Base-by-base conservation (phyloP, 75 land plant genomes). In the Sequoia sempervirens region DNA sequence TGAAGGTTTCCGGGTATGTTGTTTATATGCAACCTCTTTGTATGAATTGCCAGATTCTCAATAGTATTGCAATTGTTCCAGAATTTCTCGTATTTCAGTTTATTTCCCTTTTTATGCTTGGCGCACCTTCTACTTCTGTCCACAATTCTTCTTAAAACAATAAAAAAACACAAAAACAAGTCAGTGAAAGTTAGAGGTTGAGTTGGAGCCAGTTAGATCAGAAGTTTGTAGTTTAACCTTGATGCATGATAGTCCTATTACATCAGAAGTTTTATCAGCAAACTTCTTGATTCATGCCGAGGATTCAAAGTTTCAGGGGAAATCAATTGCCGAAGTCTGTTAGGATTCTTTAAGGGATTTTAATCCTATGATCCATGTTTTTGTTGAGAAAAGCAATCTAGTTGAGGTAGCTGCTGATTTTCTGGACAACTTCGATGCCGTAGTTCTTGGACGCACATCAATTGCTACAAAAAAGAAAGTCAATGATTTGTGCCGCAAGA, bases 351-450 rank as follows among this genome's bases (percentile, higher is more conserved):
- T 97, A 83, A 91, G 89, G 82, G 98, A 97, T 79, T 97, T 93
- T 84, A 97, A 97, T 85, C 96, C 97, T 3, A 97, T 95, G 98
- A n/a, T n/a, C n/a, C n/a, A n/a, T n/a, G n/a, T n/a, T n/a, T n/a
- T n/a, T n/a, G n/a, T n/a, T n/a, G n/a, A n/a, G n/a, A n/a, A n/a
- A n/a, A n/a, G 97, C 78, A 84, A 88, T 66, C 56, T 92, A 47
- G 28, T 90, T n/a, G 88, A 88, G 47, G 91, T 91, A 83, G 89
- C 82, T 83, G 92, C 43, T 2, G 90, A 92, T 5, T 95, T 92
- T 83, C 93, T 86, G 78, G 90, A 89, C 54, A 92, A 92, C 68
- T 97, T 93, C 87, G 96, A 97, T 90, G 93, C 89, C 83, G 92
- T 97, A 23, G 89, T 97, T 69, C 50, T 97, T 84, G 90, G 92